Evolutionary conservation across 1,284 basidiomycete species (phyloP).

Genomic region (Trichosporon coremiiforme): DNA sequence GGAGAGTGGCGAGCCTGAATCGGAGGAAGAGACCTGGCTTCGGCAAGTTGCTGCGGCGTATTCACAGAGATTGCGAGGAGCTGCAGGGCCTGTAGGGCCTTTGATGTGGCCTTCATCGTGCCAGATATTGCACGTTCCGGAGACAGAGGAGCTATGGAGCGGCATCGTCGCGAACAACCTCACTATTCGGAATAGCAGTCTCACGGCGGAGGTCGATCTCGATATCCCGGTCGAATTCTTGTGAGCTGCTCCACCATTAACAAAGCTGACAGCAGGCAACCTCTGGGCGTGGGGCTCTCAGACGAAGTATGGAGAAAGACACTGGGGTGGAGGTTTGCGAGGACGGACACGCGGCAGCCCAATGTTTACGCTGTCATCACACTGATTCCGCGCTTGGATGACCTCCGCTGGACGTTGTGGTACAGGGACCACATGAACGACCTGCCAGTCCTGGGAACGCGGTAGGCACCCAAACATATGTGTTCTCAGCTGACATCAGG

Average conservation of each 20-base stretch:
- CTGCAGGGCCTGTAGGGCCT: too few species aligned
- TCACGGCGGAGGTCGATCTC: not conserved
- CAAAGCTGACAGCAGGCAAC: not conserved
- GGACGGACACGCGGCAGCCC: not conserved
- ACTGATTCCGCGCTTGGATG: not conserved
- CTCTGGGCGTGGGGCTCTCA: not conserved
- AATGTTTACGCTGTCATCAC: not conserved
- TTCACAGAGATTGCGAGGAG: too few species aligned
- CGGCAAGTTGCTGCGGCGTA: too few species aligned
- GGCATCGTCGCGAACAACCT: not conserved
- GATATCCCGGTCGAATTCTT: not conserved
- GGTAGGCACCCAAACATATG: not conserved
- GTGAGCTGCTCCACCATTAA: not conserved
- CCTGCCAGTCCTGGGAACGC: not conserved
- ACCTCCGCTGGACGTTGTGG: not conserved
- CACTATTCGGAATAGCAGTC: not conserved
- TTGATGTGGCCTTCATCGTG: not conserved
- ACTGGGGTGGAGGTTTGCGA: too few species aligned
- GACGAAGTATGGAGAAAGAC: too few species aligned
- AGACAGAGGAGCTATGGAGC: not conserved
- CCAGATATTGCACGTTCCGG: not conserved
- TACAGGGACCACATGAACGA: not conserved
- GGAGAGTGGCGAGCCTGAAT: too few species aligned
- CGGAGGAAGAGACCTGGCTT: too few species aligned
- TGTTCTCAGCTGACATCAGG: not conserved